A percentile compares a stretch with the other conserved stretches of the same genome.
Conservation (phyloP, 2,329 filamentous ascomycete genomes). For the Zasmidium cellare region DNA sequence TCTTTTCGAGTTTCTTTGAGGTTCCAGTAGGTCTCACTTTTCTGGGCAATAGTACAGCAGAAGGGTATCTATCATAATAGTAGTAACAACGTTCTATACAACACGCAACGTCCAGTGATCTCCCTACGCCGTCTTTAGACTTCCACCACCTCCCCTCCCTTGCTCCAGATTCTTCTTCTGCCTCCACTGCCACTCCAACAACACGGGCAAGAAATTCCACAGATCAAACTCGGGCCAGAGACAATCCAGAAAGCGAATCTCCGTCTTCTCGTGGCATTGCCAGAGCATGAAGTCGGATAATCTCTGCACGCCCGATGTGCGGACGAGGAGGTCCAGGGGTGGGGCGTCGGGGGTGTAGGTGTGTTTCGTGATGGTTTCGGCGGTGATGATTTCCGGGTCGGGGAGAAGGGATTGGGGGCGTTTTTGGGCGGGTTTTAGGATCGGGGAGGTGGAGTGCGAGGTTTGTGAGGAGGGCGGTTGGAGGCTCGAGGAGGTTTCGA, state of each 20-base stretch:
- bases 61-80: slow-evolving; percentile 7
- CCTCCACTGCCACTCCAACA: slow-evolving; percentile 83
- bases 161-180: slow-evolving; percentile 43
- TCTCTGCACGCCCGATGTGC: slow-evolving; percentile 89
- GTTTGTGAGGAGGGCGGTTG: slow-evolving; percentile 41
- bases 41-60: no score
- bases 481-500: slow-evolving; percentile 31
- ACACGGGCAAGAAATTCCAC: slow-evolving; percentile 86
- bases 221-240: slow-evolving; percentile 96
- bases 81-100: slow-evolving; percentile 2
- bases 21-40: no score
- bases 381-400: slow-evolving; percentile 87
- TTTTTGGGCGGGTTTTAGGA: slow-evolving; percentile 35
- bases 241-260: slow-evolving; percentile 88
- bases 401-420: slow-evolving; percentile 38
- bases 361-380: slow-evolving; percentile 77
- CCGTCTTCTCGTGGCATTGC: slow-evolving; percentile 92
- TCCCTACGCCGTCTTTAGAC: slow-evolving; percentile 14
- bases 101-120: background rate
- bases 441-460: slow-evolving; percentile 40
- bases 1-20: no score
- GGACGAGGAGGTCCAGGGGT: slow-evolving; percentile 84
- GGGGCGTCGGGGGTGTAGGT: slow-evolving; percentile 86
- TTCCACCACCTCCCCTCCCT: slow-evolving; percentile 6
- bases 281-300: slow-evolving; percentile 98